Conservation (phyloP, 169 alveolate genomes). For the Plasmodium gaboni region DNA sequence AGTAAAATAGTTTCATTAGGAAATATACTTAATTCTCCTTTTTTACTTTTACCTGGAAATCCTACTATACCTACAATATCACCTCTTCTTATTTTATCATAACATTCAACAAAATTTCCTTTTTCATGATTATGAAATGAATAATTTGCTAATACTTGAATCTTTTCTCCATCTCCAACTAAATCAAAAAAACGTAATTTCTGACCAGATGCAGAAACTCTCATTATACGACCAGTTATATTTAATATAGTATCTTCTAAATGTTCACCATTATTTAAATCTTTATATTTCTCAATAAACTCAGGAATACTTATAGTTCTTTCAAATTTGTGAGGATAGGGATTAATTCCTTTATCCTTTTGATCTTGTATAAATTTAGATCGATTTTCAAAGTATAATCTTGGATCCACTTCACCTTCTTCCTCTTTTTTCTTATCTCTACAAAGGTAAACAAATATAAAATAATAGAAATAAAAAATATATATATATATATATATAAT, state of each 20-base stretch:
- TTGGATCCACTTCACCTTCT: constrained; percentile 83
- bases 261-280: constrained; percentile 90
- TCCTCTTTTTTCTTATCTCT: constrained; percentile 69
- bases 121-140: constrained; percentile 84
- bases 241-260: constrained; percentile 88
- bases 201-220: constrained; percentile 93
- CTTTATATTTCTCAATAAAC: constrained; percentile 89
- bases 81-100: constrained; percentile 78
- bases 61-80: constrained; percentile 84
- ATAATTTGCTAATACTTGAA: constrained; percentile 92
- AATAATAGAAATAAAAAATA: background rate
- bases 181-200: constrained; percentile 93
- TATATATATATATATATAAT: background rate
- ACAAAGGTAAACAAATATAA: no score
- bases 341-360: constrained; percentile 77
- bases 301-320: constrained; percentile 91
- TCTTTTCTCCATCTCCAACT: constrained; percentile 91
- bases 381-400: constrained; percentile 81
- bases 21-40: constrained; percentile 97
- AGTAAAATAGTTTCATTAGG: constrained; percentile 91
- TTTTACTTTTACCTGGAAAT: constrained; percentile 93
- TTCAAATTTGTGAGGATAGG: constrained; percentile 86
- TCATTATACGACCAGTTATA: constrained; percentile 94
- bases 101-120: constrained; percentile 83
- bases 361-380: constrained; percentile 79